A percentile compares a stretch with the other conserved stretches of the same genome.
phyloP scores from a whole-genome alignment of 2,329 filamentous ascomycete species.

The Penicillium sp. region DNA sequence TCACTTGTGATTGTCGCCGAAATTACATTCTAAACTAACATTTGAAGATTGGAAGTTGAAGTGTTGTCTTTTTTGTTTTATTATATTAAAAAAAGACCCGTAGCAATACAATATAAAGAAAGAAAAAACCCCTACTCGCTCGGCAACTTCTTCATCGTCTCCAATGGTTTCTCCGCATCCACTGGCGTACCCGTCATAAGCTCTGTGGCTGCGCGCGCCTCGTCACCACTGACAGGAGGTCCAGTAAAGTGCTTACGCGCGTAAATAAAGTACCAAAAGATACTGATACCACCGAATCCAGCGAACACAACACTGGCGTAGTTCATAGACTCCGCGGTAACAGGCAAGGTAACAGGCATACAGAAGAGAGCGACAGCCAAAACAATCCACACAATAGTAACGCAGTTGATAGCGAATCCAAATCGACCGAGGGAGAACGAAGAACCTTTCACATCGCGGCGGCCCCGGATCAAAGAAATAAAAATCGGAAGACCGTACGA shows the following conservation, averaged over 20 bases:
- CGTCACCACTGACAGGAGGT: slow-evolving; percentile 44
- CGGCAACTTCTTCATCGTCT: slow-evolving; percentile 22
- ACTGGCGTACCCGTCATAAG: slow-evolving; percentile 35
- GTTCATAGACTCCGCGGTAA: slow-evolving; percentile 61
- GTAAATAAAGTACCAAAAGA: slow-evolving; percentile 63
- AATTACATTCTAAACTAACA: not conserved
- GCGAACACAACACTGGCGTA: slow-evolving; percentile 67
- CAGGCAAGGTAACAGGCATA: slow-evolving; percentile 66
- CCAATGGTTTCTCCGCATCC: slow-evolving; percentile 35
- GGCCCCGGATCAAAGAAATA: slow-evolving; percentile 65
- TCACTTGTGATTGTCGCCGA: slow-evolving; percentile 31
- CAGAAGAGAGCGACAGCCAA: slow-evolving; percentile 72
- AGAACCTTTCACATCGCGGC: slow-evolving; percentile 65
- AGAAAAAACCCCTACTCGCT: slow-evolving; percentile 4
- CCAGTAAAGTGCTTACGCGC: slow-evolving; percentile 65
- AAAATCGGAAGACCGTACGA: slow-evolving; percentile 76
- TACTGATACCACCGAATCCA: slow-evolving; percentile 60
- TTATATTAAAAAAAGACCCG: not conserved
- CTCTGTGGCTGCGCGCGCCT: slow-evolving; percentile 28
- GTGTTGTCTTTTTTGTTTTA: not conserved
- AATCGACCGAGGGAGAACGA: slow-evolving; percentile 68
- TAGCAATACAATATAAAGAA: slow-evolving; percentile 7
- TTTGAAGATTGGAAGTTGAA: not conserved
- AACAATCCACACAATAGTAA: slow-evolving; percentile 69
- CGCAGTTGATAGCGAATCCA: slow-evolving; percentile 66